Conservation (phyloP, 1,284 basidiomycete species). For the Ceratobasidium papillatum region DNA sequence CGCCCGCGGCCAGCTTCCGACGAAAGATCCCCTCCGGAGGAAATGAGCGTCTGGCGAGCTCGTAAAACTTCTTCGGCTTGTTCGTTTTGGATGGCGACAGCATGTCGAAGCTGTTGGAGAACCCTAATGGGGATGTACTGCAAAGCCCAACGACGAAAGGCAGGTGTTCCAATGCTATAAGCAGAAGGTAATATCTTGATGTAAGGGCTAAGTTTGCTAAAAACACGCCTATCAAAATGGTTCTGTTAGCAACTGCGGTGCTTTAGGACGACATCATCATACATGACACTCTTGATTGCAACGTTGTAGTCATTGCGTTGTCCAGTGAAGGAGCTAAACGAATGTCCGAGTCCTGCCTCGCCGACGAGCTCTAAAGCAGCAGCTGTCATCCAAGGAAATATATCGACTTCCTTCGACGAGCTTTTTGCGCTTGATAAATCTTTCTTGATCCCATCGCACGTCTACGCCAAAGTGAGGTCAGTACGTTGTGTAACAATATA, state of each 20-base stretch:
- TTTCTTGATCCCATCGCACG: not conserved
- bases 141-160: conserved; percentile 58
- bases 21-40: conserved; percentile 45
- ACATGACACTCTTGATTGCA: conserved; percentile 61
- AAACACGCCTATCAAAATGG: conserved; percentile 45
- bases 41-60: conserved; percentile 48
- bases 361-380: conserved; percentile 62
- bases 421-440: conserved; percentile 45
- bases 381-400: conserved; percentile 62
- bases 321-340: conserved; percentile 60
- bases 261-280: conserved; percentile 50
- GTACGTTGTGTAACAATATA: conserved; percentile 46
- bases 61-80: conserved; percentile 57
- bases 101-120: conserved; percentile 58
- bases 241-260: conserved; percentile 55
- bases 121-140: conserved; percentile 57
- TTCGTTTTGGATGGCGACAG: conserved; percentile 60
- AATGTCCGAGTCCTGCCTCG: conserved; percentile 61
- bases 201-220: not conserved
- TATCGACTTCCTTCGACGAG: conserved; percentile 54
- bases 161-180: conserved; percentile 48
- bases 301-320: conserved; percentile 59
- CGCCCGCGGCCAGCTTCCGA: conserved; percentile 51
- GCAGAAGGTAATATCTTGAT: not conserved
- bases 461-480: conserved; percentile 46